Base-by-base conservation (phyloP, 495 filamentous ascomycete genomes). In the Neohortaea acidophila region DNA sequence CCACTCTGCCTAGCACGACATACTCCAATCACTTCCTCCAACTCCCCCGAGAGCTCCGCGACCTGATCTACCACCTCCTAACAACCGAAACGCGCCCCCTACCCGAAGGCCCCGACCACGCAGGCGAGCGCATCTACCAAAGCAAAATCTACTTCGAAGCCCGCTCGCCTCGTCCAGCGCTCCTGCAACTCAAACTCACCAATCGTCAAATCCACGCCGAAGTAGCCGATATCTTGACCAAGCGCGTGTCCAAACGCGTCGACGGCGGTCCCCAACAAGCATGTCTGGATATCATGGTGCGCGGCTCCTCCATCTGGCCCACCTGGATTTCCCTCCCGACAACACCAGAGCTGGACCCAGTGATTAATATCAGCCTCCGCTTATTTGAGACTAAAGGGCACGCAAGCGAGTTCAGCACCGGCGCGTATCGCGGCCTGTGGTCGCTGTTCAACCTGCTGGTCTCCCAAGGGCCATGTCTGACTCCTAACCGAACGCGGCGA, bases 371-470 rank as follows among this genome's bases (percentile, higher is more conserved):
- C 7, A 29, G 11, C 7, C 11, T 39, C 5, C 36, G 36, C 21
- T 19, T 32, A n/a, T 39, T 7, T 23, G 21, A 39, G 8, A 10
- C 21, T 5, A 14, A 8, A 26, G 36, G 36, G 6, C 15, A 17
- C 21, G 21, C 10, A 10, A n/a, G 21, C 12, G 36, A 39, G 36
- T 39, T 39, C 36, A 9, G 7, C 11, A 39, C 36, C 12, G 21
- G 36, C 11, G 21, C 22, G 5, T 39, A 33, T 29, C 20, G 36
- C 6, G 36, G 7, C 7, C 20, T 39, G 36, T 39, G 36, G 36
- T 19, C 21, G 20, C 18, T 39, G 12, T 32, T 39, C 36, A n/a
- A 21, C n/a, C 11, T 33, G 36, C 21, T 39, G 13, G 36, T 39
- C 11, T 32, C 12, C 9, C 20, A 20, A 8, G 36, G 36, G 5